Conservation (phyloP, 2,329 filamentous ascomycete species). For the Dactylonectria macrodidyma region DNA sequence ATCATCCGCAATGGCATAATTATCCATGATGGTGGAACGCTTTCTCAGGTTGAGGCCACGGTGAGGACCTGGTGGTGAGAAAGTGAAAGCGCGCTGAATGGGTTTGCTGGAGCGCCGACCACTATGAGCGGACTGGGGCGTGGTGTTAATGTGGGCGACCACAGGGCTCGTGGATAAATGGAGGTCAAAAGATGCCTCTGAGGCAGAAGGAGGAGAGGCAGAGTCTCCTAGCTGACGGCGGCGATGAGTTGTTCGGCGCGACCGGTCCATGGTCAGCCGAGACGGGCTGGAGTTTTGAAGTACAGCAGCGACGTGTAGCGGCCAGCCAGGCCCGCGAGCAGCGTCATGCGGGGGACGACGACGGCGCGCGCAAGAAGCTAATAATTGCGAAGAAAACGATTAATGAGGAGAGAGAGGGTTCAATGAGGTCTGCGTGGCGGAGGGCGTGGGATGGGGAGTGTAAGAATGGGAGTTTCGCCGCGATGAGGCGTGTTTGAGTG, state of each 20-base stretch:
- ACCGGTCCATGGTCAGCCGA: slow-evolving; percentile 56
- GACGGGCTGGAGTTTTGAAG: slow-evolving; percentile 47
- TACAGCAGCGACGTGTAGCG: slow-evolving; percentile 48
- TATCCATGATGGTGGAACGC: slow-evolving; percentile 62
- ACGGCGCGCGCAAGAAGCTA: slow-evolving; percentile 37
- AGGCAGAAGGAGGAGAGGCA: slow-evolving; percentile 52
- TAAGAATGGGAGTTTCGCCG: slow-evolving; percentile 39
- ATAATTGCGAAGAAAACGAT: slow-evolving; percentile 28
- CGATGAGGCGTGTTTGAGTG: slow-evolving; percentile 50
- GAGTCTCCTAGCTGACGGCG: slow-evolving; percentile 52
- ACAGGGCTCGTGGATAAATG: slow-evolving; percentile 51
- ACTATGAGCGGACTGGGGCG: slow-evolving; percentile 49
- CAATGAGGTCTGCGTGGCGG: slow-evolving; percentile 34
- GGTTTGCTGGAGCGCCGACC: slow-evolving; percentile 54
- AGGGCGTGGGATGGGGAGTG: slow-evolving; percentile 38
- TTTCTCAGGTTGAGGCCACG: slow-evolving; percentile 55
- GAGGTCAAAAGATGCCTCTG: slow-evolving; percentile 51
- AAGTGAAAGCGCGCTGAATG: slow-evolving; percentile 55
- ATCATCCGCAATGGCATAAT: slow-evolving; percentile 57
- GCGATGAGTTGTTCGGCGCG: slow-evolving; percentile 54
- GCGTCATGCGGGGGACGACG: slow-evolving; percentile 44
- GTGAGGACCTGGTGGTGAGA: slow-evolving; percentile 53
- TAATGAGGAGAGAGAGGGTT: slow-evolving; percentile 26
- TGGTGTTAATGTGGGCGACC: slow-evolving; percentile 51
- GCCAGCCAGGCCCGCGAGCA: slow-evolving; percentile 48